A percentile compares a stretch with the other conserved stretches of the same genome.
These are phyloP conservation scores for Abelmoschus esculentus DNA, from an alignment of 345 rosid genomes.

Conservation along the genomic window DNA sequence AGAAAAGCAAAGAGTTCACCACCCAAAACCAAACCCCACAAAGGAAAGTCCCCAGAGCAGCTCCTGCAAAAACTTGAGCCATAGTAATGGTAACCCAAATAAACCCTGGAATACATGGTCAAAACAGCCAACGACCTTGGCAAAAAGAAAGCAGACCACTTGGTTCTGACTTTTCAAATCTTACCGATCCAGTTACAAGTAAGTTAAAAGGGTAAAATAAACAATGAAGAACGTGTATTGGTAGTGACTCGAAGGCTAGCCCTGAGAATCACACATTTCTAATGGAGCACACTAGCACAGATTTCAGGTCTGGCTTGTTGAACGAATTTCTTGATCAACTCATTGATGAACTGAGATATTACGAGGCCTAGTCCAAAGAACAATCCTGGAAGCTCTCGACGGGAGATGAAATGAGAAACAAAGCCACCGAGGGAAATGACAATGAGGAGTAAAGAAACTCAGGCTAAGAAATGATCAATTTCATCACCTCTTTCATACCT, in stretches of 20 bases:
- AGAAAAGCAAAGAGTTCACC: constrained; percentile 43
- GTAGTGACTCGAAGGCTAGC: constrained; percentile 97
- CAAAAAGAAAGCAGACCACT: constrained; percentile 34
- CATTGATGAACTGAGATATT: constrained; percentile 75
- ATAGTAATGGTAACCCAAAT: constrained; percentile 80
- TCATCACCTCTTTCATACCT: no score
- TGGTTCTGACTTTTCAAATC: constrained; percentile 38
- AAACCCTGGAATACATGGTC: constrained; percentile 90
- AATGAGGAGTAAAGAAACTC: no score
- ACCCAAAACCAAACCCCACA: constrained; percentile 80
- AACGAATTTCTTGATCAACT: constrained; percentile 52
- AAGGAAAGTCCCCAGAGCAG: constrained; percentile 48
- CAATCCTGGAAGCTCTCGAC: constrained; percentile 81
- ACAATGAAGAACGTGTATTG: constrained; percentile 85
- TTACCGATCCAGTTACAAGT: constrained; percentile 61
- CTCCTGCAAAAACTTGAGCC: constrained; percentile 85
- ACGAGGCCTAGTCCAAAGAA: constrained; percentile 83
- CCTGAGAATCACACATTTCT: constrained; percentile 94
- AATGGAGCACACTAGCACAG: constrained; percentile 65
- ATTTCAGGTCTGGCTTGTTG: constrained; percentile 89
- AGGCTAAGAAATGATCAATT: no score
- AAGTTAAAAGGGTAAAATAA: constrained; percentile 47
- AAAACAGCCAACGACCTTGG: constrained; percentile 63
- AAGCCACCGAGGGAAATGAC: constrained; percentile 86
- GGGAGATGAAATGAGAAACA: constrained; percentile 80